These are phyloP conservation scores for Lentinula boryana DNA, from an alignment of 768 basidiomycete species.

Conservation along the genomic window DNA sequence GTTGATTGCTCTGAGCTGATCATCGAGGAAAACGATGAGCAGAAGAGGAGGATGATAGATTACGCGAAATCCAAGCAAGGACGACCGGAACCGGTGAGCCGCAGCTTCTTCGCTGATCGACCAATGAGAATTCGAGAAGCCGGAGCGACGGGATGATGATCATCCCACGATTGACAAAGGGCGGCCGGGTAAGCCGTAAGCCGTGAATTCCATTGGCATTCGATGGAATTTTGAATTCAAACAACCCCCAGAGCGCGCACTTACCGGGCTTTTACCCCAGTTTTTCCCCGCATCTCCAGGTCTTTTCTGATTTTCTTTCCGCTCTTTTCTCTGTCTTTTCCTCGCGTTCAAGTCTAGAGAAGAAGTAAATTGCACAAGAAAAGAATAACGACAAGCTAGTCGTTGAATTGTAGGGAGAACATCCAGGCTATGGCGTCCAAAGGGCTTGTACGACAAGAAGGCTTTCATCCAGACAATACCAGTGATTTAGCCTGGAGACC, in stretches of 20 bases:
- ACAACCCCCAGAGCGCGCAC: neutral
- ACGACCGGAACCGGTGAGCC: too few relatives aligned
- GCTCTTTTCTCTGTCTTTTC: neutral
- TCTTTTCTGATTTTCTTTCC: neutral
- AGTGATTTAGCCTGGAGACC: conserved; percentile 18
- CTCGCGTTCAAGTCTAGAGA: neutral
- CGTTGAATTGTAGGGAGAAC: too few relatives aligned
- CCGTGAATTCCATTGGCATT: neutral
- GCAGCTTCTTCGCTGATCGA: neutral
- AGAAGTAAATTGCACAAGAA: too few relatives aligned
- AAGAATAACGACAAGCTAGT: too few relatives aligned
- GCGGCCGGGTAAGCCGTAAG: neutral
- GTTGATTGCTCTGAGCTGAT: too few relatives aligned
- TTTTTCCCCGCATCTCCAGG: neutral
- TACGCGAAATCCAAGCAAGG: too few relatives aligned
- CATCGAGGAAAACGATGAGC: too few relatives aligned
- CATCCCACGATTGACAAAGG: neutral
- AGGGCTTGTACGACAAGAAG: conserved; percentile 53
- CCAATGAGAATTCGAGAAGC: neutral
- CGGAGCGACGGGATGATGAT: neutral
- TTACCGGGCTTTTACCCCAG: neutral
- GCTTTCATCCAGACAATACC: conserved; percentile 44
- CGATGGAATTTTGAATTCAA: neutral
- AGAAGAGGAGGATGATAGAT: too few relatives aligned
- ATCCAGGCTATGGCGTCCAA: neutral